phyloP scores from a whole-genome alignment of 1,284 basidiomycete species.

The Tausonia pullulans region DNA sequence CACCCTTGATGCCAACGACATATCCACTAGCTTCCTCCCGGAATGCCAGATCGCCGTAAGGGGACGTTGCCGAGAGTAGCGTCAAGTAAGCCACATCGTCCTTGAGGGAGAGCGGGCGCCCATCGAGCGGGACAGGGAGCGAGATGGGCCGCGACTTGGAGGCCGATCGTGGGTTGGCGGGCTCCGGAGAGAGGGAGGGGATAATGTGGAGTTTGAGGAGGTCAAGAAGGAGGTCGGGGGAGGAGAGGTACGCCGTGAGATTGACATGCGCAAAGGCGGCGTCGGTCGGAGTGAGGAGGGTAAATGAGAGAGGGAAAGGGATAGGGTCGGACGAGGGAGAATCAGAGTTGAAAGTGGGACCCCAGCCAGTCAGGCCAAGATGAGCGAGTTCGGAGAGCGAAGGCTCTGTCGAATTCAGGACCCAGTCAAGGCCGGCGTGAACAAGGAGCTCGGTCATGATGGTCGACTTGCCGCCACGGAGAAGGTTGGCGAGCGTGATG shows the following conservation, averaged over 20 bases:
- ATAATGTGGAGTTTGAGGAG: conserved; percentile 87
- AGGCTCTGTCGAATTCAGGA: conserved; percentile 71
- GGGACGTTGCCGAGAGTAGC: conserved; percentile 48
- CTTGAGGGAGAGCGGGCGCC: conserved; percentile 56
- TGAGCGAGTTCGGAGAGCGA: conserved; percentile 44
- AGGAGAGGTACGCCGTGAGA: conserved; percentile 60
- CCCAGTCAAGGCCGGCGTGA: conserved; percentile 76
- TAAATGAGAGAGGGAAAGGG: conserved; percentile 43
- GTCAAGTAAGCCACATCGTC: conserved; percentile 64
- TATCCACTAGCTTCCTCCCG: conserved; percentile 46
- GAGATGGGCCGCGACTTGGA: conserved; percentile 7
- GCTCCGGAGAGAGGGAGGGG: conserved; percentile 32
- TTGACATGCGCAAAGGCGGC: conserved; percentile 84
- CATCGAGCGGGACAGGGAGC: conserved; percentile 22
- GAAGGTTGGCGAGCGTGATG: conserved; percentile 75
- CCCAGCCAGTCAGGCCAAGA: conserved; percentile 29
- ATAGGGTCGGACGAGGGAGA: not conserved
- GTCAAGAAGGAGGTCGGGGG: conserved; percentile 39
- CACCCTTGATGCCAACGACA: conserved; percentile 82
- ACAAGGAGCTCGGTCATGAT: conserved; percentile 78
- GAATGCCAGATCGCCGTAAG: conserved; percentile 73
- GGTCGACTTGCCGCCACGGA: conserved; percentile 66
- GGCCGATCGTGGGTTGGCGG: conserved; percentile 13
- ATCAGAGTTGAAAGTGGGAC: not conserved
- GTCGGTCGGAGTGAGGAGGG: conserved; percentile 80